Evolutionary conservation across 2,329 filamentous ascomycete genomes (phyloP).

Genomic region (Fusarium gaditjirri): DNA sequence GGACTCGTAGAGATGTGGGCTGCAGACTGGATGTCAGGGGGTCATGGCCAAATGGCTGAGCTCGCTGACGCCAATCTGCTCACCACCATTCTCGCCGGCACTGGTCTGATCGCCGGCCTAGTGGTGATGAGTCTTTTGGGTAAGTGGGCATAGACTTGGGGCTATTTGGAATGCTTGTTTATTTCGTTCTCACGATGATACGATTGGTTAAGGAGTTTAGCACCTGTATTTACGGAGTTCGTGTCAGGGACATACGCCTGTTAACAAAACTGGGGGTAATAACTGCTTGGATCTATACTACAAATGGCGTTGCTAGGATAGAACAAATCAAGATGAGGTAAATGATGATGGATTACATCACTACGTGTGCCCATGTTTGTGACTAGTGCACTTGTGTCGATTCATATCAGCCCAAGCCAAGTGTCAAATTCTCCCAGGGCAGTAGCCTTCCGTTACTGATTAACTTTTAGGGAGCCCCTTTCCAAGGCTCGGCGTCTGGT

Average conservation of each 20-base stretch:
- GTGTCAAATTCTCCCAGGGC: not conserved
- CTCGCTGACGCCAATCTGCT: conserved; percentile 61
- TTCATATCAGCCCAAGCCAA: not conserved
- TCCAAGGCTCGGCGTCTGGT: conserved; percentile 5
- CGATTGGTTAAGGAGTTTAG: conserved; percentile 19
- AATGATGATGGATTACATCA: conserved; percentile 8
- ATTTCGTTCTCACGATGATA: not conserved
- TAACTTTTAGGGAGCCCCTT: not conserved
- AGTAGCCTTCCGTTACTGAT: not conserved
- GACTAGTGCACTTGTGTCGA: not conserved
- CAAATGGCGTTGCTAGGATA: conserved; percentile 12
- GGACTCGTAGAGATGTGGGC: conserved; percentile 84
- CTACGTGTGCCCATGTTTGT: not conserved
- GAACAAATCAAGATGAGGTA: conserved; percentile 2
- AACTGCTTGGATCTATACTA: conserved; percentile 8
- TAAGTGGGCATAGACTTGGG: conserved; percentile 72
- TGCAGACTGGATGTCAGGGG: conserved; percentile 73
- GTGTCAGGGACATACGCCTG: conserved; percentile 6
- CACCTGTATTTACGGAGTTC: conserved; percentile 21
- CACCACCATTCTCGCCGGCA: conserved; percentile 61
- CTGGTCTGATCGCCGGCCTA: conserved; percentile 70
- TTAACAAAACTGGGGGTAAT: not conserved
- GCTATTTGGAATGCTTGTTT: not conserved
- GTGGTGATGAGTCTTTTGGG: conserved; percentile 77
- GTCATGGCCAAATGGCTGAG: conserved; percentile 55